Evolutionary conservation across 208 protist species (phyloP).

Genomic region (Tetramitus jugosus): DNA sequence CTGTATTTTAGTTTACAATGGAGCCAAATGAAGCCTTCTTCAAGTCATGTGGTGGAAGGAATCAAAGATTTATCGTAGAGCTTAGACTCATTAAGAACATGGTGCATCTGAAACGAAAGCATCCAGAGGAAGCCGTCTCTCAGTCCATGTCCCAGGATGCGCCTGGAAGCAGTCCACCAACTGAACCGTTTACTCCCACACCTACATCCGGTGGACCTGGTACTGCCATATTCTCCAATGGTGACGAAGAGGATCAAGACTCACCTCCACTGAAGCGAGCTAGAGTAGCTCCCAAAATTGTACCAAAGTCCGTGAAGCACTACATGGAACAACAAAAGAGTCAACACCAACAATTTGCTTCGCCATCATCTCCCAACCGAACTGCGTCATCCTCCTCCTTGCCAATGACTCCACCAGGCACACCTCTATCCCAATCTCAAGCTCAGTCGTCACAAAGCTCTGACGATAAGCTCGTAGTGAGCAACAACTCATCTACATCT

Average conservation of each 20-base stretch:
- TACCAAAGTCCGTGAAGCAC: too few relatives aligned
- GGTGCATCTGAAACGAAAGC: neutral
- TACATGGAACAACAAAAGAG: neutral
- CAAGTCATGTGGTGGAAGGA: too few relatives aligned
- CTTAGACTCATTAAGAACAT: constrained; percentile 13
- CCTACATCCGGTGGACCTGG: neutral
- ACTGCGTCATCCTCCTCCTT: neutral
- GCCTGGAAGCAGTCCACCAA: neutral
- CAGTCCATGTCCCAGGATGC: neutral
- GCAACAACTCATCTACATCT: neutral
- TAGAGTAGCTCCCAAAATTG: too few relatives aligned
- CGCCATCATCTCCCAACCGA: neutral
- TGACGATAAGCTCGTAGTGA: too few relatives aligned
- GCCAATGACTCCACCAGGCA: neutral
- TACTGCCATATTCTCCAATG: neutral
- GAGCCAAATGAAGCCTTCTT: too few relatives aligned
- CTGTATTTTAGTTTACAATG: too few relatives aligned
- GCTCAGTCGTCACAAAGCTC: too few relatives aligned
- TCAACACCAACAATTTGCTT: neutral
- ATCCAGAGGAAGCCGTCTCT: too few relatives aligned
- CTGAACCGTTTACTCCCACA: neutral
- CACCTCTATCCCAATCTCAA: neutral
- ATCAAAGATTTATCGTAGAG: constrained; percentile 15
- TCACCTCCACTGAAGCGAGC: neutral
- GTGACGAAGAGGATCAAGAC: neutral